phyloP scores from a whole-genome alignment of 1,284 basidiomycete species.

The Hymenochaete sp. region DNA sequence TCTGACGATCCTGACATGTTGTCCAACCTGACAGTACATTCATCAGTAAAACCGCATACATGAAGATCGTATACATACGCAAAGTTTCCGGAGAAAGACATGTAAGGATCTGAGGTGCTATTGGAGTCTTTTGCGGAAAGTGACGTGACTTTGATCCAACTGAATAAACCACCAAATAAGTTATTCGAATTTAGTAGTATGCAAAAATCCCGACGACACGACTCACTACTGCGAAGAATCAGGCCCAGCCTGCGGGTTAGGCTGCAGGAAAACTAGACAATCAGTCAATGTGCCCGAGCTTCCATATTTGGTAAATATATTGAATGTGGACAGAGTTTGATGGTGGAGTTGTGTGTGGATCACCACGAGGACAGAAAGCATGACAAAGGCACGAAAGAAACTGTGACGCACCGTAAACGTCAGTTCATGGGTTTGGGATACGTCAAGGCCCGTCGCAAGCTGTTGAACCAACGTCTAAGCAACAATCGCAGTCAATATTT shows the following conservation, averaged over 20 bases:
- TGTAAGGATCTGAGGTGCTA: slow-evolving; percentile 10
- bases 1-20: slow-evolving; percentile 11
- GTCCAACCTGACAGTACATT: slow-evolving; percentile 5
- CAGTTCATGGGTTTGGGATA: slow-evolving; percentile 8
- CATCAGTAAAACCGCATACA: background rate
- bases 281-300: too few relatives aligned
- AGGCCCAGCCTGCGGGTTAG: slow-evolving; percentile 13
- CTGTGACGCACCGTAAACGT: slow-evolving; percentile 13
- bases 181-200: background rate
- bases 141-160: slow-evolving; percentile 14
- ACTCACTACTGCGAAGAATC: slow-evolving; percentile 16
- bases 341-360: background rate
- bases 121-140: slow-evolving; percentile 12
- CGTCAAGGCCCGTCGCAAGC: slow-evolving; percentile 13
- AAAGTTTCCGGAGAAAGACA: slow-evolving; percentile 15
- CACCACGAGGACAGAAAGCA: background rate
- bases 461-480: slow-evolving; percentile 16
- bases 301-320: too few relatives aligned
- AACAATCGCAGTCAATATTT: background rate
- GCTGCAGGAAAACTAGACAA: slow-evolving; percentile 1
- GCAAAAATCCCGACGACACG: background rate
- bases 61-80: slow-evolving; percentile 4
- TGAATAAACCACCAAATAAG: background rate
- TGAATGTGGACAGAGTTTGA: too few relatives aligned
- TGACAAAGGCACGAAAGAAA: background rate